These are phyloP conservation scores for Pseudogymnoascus sp. DNA, from an alignment of 2,329 filamentous ascomycete genomes.

Conservation along the genomic window DNA sequence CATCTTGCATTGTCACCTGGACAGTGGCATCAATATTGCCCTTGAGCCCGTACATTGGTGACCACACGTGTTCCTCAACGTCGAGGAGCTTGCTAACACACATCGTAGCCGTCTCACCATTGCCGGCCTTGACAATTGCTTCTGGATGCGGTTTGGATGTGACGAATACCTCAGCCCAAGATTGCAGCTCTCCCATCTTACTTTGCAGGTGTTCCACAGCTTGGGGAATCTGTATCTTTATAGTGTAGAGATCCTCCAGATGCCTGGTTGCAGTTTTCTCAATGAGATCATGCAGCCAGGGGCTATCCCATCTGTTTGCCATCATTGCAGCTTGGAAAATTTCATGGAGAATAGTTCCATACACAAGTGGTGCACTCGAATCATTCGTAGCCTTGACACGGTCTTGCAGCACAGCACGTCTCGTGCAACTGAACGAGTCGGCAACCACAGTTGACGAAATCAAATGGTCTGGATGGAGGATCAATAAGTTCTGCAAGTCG, in stretches of 20 bases:
- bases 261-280: slow-evolving; percentile 64
- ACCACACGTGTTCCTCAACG: slow-evolving; percentile 97
- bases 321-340: slow-evolving; percentile 87
- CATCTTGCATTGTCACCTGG: slow-evolving; percentile 72
- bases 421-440: slow-evolving; percentile 89
- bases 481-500: slow-evolving; percentile 73
- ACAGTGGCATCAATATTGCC: slow-evolving; percentile 97
- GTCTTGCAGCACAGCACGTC: slow-evolving; percentile 87
- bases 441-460: slow-evolving; percentile 91
- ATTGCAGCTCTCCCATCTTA: slow-evolving; percentile 72
- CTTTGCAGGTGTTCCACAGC: slow-evolving; percentile 73
- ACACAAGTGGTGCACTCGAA: slow-evolving; percentile 71
- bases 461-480: slow-evolving; percentile 89
- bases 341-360: slow-evolving; percentile 89
- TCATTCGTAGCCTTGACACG: slow-evolving; percentile 85
- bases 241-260: slow-evolving; percentile 81
- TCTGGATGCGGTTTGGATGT: slow-evolving; percentile 57
- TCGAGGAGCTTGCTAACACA: slow-evolving; percentile 90
- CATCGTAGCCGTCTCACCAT: slow-evolving; percentile 68
- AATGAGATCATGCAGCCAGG: slow-evolving; percentile 59
- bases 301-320: slow-evolving; percentile 69
- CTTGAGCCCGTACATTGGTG: slow-evolving; percentile 92
- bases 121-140: slow-evolving; percentile 70
- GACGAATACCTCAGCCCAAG: slow-evolving; percentile 80
- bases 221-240: slow-evolving; percentile 63